Conservation (phyloP, 805 yeast genomes). For the Candida bentonensis region DNA sequence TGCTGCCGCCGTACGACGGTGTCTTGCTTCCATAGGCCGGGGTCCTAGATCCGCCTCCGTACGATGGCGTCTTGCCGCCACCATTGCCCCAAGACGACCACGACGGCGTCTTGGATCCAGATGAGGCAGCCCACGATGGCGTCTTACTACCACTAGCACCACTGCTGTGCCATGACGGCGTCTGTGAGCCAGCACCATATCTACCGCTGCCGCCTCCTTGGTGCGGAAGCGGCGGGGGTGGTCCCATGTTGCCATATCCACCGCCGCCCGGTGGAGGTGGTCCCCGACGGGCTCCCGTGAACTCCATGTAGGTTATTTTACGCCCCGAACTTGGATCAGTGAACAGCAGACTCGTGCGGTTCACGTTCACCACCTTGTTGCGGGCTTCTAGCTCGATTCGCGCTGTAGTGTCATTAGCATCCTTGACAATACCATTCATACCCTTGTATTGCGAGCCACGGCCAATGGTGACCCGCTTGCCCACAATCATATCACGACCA, state of each 20-base stretch:
- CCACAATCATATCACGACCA: conserved; percentile 71
- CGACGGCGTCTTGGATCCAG: conserved; percentile 30
- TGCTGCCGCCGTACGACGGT: conserved; percentile 29
- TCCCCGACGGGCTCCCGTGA: conserved; percentile 27
- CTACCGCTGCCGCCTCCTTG: conserved; percentile 20
- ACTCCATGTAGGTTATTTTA: conserved; percentile 65
- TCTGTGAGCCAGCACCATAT: conserved; percentile 20
- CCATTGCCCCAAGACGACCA: conserved; percentile 31
- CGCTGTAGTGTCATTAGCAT: conserved; percentile 83
- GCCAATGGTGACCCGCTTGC: conserved; percentile 73
- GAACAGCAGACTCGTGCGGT: conserved; percentile 65
- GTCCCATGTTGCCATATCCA: neutral
- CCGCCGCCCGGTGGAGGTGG: conserved; percentile 14
- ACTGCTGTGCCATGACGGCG: conserved; percentile 6
- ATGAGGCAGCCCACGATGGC: conserved; percentile 23
- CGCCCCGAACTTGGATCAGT: conserved; percentile 43
- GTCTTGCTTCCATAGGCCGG: conserved; percentile 34
- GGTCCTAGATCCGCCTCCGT: no score
- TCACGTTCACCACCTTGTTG: conserved; percentile 73
- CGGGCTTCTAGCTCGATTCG: conserved; percentile 90
- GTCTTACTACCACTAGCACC: conserved; percentile 22
- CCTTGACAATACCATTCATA: conserved; percentile 81
- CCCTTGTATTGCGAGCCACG: conserved; percentile 92
- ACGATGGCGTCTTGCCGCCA: conserved; percentile 23
- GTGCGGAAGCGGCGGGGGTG: neutral